A percentile compares a stretch with the other conserved stretches of the same genome.
Conservation (phyloP, 805 yeast genomes). For the Monosporozyma unispora region DNA sequence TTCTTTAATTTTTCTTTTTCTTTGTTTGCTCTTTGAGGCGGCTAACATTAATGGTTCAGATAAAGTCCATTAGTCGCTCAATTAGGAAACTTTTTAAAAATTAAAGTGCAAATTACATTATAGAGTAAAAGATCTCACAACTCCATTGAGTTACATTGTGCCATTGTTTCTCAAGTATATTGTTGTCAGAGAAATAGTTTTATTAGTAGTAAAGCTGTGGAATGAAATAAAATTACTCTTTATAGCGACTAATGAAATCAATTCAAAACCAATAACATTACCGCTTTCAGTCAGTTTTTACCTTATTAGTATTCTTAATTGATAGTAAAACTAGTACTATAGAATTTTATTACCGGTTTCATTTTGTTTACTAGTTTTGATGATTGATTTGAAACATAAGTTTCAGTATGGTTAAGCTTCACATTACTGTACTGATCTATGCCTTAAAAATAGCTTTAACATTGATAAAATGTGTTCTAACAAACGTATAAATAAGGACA, state of each 20-base stretch:
- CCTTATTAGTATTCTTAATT: neutral
- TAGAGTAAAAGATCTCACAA: neutral
- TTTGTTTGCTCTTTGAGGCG: slow-evolving; percentile 1
- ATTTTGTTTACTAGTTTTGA: neutral
- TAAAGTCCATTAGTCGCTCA: slow-evolving; percentile 3
- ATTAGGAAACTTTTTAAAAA: slow-evolving; percentile 2
- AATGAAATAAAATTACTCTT: neutral
- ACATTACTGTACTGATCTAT: neutral
- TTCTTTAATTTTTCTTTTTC: neutral
- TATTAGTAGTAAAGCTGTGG: neutral
- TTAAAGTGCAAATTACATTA: neutral
- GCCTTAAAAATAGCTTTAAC: neutral
- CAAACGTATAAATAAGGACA: neutral
- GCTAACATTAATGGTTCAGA: neutral
- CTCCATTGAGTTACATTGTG: neutral
- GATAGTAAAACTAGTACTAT: neutral
- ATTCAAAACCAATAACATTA: neutral
- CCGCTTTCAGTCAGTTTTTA: neutral
- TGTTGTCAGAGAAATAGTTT: neutral
- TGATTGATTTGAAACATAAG: neutral
- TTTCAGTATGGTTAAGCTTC: neutral
- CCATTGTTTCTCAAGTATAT: neutral
- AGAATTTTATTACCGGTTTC: neutral
- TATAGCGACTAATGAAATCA: neutral
- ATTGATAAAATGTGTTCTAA: neutral